Evolutionary conservation across 2,329 filamentous ascomycete species (phyloP).

Genomic region (Sporothrix protearum): DNA sequence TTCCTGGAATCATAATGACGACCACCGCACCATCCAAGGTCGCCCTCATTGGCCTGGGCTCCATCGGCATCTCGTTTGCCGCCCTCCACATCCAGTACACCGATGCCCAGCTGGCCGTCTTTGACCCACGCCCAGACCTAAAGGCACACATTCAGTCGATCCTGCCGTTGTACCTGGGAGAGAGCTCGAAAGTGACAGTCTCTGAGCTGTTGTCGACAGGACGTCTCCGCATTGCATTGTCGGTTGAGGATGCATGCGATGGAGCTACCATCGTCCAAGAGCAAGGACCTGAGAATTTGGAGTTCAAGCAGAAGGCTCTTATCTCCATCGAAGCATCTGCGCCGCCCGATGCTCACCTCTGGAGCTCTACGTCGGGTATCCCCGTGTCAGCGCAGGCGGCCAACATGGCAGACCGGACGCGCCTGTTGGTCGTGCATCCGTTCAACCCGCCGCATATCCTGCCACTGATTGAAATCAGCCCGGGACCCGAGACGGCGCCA

Average conservation of each 20-base stretch:
- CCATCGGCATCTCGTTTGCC: slow-evolving; percentile 25
- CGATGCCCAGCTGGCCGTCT: slow-evolving; percentile 8
- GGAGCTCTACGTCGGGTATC: slow-evolving; percentile 40
- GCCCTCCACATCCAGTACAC: slow-evolving; percentile 22
- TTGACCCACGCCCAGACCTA: slow-evolving; percentile 22
- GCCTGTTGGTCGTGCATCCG: slow-evolving; percentile 45
- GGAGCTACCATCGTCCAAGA: slow-evolving; percentile 24
- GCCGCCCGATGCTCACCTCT: slow-evolving; percentile 38
- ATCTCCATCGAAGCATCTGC: slow-evolving; percentile 35
- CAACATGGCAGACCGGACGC: slow-evolving; percentile 32
- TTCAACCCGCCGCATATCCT: slow-evolving; percentile 50
- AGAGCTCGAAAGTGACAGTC: neutral
- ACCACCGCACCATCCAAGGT: neutral
- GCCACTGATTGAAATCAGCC: slow-evolving; percentile 46
- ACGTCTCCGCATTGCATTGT: neutral
- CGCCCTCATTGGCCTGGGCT: slow-evolving; percentile 19
- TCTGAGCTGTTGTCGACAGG: neutral
- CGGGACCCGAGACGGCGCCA: slow-evolving; percentile 34
- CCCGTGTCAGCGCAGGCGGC: slow-evolving; percentile 35
- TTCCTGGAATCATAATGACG: too few relatives aligned
- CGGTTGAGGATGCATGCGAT: slow-evolving; percentile 1
- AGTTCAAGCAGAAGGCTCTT: slow-evolving; percentile 41
- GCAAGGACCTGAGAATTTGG: slow-evolving; percentile 41
- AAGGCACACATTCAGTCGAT: neutral
- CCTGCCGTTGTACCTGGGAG: slow-evolving; percentile 18